These are phyloP conservation scores for Glutinoglossum americanum DNA, from an alignment of 495 filamentous ascomycete species.

Conservation along the genomic window DNA sequence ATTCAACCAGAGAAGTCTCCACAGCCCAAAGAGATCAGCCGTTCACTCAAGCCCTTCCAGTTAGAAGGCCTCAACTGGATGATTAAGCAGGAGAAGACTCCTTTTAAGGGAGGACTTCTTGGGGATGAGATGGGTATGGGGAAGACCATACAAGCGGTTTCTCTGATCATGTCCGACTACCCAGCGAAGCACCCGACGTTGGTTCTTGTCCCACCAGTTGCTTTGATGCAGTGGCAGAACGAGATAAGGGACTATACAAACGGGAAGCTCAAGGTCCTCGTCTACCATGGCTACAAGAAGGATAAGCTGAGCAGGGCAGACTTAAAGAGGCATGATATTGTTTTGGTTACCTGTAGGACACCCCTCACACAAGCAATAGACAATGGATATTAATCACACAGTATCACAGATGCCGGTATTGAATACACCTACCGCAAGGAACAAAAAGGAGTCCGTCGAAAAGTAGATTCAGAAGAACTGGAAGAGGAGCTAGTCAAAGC, in stretches of 20 bases:
- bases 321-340: constrained; percentile 64
- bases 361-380: background rate
- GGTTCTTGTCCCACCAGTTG: constrained; percentile 84
- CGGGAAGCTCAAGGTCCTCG: constrained; percentile 67
- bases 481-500: constrained; percentile 35
- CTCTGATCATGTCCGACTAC: constrained; percentile 91
- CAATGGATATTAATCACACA: background rate
- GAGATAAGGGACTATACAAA: constrained; percentile 87
- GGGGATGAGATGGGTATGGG: constrained; percentile 98
- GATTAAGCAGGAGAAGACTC: constrained; percentile 61
- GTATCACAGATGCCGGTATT: constrained; percentile 44
- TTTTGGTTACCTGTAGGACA: constrained; percentile 63
- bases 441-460: constrained; percentile 69
- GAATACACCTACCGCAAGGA: constrained; percentile 86
- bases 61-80: constrained; percentile 90
- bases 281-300: constrained; percentile 64
- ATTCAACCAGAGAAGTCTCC: constrained; percentile 42
- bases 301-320: constrained; percentile 53
- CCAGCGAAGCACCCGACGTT: constrained; percentile 62
- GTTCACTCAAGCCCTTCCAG: constrained; percentile 77
- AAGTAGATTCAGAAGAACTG: constrained; percentile 28
- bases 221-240: constrained; percentile 88
- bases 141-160: constrained; percentile 95
- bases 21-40: constrained; percentile 59
- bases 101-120: constrained; percentile 72